A percentile compares a stretch with the other conserved stretches of the same genome.
These are phyloP conservation scores for Venturia carpophila DNA, from an alignment of 2,329 filamentous ascomycete genomes.

Conservation along the genomic window DNA sequence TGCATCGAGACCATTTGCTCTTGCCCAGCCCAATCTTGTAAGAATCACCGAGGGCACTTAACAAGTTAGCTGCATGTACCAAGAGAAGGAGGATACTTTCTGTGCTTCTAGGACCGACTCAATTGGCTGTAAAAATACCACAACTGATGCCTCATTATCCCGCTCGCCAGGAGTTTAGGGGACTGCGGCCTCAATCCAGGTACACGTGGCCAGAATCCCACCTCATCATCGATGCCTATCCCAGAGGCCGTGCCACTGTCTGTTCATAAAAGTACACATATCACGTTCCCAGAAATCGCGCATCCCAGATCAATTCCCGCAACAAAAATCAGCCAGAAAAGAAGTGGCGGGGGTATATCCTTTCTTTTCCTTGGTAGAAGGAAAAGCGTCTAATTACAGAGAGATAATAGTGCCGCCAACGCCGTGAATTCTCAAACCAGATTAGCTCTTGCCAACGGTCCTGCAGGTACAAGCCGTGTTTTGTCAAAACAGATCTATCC, in stretches of 20 bases:
- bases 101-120: neutral
- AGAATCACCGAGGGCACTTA: neutral
- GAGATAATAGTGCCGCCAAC: neutral
- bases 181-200: neutral
- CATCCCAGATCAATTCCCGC: neutral
- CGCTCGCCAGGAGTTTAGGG: neutral
- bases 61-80: neutral
- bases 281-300: neutral
- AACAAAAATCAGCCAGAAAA: conserved; percentile 3
- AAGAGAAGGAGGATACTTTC: neutral
- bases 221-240: neutral
- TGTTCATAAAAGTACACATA: neutral
- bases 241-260: neutral
- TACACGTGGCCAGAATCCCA: neutral
- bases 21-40: too few species aligned
- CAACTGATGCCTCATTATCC: neutral
- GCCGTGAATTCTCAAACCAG: neutral
- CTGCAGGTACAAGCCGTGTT: neutral
- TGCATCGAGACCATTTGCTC: too few species aligned
- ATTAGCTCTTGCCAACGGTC: too few species aligned
- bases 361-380: neutral
- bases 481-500: neutral
- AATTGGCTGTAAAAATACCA: neutral
- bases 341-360: conserved; percentile 11
- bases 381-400: neutral